Conservation (phyloP, 495 filamentous ascomycete species). For the Arthonia radiata region DNA sequence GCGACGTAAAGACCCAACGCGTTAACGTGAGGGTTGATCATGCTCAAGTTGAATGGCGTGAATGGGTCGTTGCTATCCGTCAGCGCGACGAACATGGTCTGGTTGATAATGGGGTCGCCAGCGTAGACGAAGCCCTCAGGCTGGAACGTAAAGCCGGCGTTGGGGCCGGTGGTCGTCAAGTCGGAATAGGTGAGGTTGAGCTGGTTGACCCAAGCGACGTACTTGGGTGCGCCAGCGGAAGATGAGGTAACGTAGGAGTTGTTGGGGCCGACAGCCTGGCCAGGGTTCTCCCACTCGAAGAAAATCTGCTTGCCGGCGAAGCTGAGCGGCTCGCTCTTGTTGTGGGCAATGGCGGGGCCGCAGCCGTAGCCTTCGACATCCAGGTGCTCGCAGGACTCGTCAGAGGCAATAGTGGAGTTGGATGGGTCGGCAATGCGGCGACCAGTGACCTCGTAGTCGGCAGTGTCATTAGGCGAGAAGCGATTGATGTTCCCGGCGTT, state of each 20-base stretch:
- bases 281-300: conserved; percentile 49
- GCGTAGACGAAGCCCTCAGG: conserved; percentile 34
- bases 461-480: conserved; percentile 24
- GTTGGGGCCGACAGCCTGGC: conserved; percentile 50
- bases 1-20: conserved; percentile 59
- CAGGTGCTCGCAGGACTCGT: conserved; percentile 25
- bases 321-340: conserved; percentile 40
- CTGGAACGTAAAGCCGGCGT: conserved; percentile 42
- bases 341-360: conserved; percentile 36
- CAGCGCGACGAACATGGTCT: conserved; percentile 55
- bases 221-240: conserved; percentile 30
- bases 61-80: conserved; percentile 43
- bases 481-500: conserved; percentile 56
- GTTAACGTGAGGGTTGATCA: conserved; percentile 53
- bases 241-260: conserved; percentile 50
- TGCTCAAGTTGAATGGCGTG: conserved; percentile 51
- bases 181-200: conserved; percentile 65
- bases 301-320: conserved; percentile 50
- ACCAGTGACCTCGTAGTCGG: conserved; percentile 29
- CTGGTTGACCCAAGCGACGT: conserved; percentile 59
- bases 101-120: conserved; percentile 47
- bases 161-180: conserved; percentile 26
- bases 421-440: conserved; percentile 20
- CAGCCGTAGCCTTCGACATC: conserved; percentile 29
- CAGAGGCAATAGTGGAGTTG: conserved; percentile 14